These are phyloP conservation scores for Breynia disticha DNA, from an alignment of 441 rosid species.

Conservation along the genomic window DNA sequence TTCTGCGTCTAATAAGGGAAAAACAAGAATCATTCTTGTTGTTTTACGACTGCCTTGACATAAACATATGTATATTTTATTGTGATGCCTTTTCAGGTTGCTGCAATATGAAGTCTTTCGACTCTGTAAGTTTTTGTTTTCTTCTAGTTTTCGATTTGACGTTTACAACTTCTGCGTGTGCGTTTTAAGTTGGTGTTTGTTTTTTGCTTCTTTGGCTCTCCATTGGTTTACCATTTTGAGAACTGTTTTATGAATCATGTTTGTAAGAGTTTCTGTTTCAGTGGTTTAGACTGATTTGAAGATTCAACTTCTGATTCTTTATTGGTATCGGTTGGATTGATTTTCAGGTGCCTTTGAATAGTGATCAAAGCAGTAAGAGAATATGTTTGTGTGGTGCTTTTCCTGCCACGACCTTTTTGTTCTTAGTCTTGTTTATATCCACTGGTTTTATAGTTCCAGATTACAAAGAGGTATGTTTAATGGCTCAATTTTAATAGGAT, in stretches of 20 bases:
- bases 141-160: background rate
- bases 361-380: constrained; percentile 25
- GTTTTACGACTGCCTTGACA: background rate
- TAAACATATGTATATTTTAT: background rate
- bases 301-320: too few species aligned
- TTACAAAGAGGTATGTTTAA: constrained; percentile 27
- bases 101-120: constrained; percentile 15
- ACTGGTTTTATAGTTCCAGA: constrained; percentile 26
- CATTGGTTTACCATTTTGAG: too few species aligned
- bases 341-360: constrained; percentile 24
- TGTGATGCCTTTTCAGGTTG: constrained; percentile 4
- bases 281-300: too few species aligned
- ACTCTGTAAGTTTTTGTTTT: constrained; percentile 13
- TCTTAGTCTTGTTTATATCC: constrained; percentile 30
- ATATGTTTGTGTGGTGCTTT: constrained; percentile 27
- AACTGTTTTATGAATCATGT: too few species aligned
- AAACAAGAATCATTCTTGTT: too few species aligned
- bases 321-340: background rate
- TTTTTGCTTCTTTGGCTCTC: background rate
- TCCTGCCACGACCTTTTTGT: constrained; percentile 32
- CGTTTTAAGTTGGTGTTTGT: background rate
- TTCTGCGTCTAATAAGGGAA: too few species aligned
- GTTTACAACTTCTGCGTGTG: background rate
- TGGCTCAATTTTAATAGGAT: background rate
- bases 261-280: too few species aligned